Base-by-base conservation (phyloP, 768 basidiomycete genomes). In the Macrocybe gigantea region DNA sequence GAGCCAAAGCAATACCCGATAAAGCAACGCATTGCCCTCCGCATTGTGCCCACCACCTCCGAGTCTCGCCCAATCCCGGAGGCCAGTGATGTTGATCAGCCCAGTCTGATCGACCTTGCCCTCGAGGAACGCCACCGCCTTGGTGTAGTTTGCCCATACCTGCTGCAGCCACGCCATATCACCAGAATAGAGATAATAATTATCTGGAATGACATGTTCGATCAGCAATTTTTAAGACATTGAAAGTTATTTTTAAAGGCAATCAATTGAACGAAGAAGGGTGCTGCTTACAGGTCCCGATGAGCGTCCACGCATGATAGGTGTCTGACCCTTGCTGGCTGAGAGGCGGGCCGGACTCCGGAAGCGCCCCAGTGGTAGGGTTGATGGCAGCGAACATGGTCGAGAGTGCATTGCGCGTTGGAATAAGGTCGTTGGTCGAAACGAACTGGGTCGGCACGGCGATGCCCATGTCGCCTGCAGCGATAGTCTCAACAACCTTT, bases 361-460 rank as follows among this genome's bases (percentile, higher is more conserved):
- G 78, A 0, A 81, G 65, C 0, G 78, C 78, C 5, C 80, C 79
- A 0, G 78, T 81, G 11, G 30, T 55, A 0, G 79, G 72, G 46
- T 80, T 70, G 48, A 78, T 74, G 2, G 68, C 68, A 2, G 76
- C 65, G 53, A 80, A 80, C 78, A 79, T 79, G 1, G 79, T 81
- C 1, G 74, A 69, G 3, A 82, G 67, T 0, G 80, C 79, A 51
- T 80, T 81, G 12, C 70, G 66, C 0, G 78, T 79, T 0, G 78
- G 74, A 1, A 79, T 49, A 3, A 82, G 69, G 51, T 81, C 80
- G 52, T 77, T 77, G 0, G 79, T 82, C 0, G 79, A 80, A 0
- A 82, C 80, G 50, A 82, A 81, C 55, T 78, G 74, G 1, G 78
- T 72, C 0, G 80, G 78, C 6, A 80, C 78, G 0, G 78, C 80